Conservation (phyloP, 441 rosid genomes). For the Bocquillonia castaneifolia region DNA sequence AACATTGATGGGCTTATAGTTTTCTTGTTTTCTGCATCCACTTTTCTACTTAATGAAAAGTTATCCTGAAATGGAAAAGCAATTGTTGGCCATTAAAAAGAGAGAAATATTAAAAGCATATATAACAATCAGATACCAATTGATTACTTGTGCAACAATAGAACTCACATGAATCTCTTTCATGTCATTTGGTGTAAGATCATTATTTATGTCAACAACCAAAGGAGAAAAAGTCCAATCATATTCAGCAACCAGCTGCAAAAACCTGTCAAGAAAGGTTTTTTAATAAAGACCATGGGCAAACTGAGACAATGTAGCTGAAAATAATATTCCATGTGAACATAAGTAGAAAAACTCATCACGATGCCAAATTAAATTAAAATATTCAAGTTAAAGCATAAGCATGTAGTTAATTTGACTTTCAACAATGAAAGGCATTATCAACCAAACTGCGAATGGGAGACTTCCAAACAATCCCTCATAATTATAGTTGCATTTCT, state of each 20-base stretch:
- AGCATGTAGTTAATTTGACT: not conserved
- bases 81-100: conserved; percentile 8
- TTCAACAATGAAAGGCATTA: not conserved
- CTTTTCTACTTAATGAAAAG: conserved; percentile 62
- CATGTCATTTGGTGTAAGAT: conserved; percentile 54
- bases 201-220: conserved; percentile 78
- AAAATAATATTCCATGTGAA: not conserved
- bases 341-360: not conserved
- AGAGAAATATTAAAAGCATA: conserved; percentile 3
- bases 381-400: not conserved
- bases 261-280: conserved; percentile 51
- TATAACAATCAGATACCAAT: conserved; percentile 12
- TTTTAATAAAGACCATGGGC: not conserved
- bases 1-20: conserved; percentile 65
- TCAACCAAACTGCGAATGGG: not conserved
- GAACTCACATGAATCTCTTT: conserved; percentile 73
- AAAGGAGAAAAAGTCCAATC: conserved; percentile 83
- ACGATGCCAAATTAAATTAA: not conserved
- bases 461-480: not conserved
- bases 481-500: not conserved
- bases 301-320: not conserved
- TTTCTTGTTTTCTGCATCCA: conserved; percentile 42
- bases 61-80: conserved; percentile 45
- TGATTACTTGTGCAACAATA: conserved; percentile 11
- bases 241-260: conserved; percentile 66